phyloP scores from a whole-genome alignment of 1,284 basidiomycete species.

The Boletus semigastroideus region DNA sequence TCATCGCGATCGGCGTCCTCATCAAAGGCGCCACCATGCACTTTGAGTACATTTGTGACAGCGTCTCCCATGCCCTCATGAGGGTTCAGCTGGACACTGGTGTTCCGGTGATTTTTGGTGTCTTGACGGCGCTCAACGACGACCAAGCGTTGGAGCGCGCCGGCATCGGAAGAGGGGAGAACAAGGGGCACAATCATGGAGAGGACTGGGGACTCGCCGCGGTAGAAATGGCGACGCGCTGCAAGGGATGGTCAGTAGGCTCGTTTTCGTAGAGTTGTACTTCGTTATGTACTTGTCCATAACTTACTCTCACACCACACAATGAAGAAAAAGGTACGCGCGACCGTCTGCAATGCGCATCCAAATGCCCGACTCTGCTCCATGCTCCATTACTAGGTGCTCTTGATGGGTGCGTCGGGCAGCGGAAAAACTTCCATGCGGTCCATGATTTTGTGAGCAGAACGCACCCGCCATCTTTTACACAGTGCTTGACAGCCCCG shows the following conservation, averaged over 20 bases:
- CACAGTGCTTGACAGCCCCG: not conserved
- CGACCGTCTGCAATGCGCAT: not conserved
- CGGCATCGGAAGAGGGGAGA: conserved; percentile 67
- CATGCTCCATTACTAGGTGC: conserved; percentile 58
- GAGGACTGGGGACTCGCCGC: conserved; percentile 96
- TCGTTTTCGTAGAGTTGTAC: conserved; percentile 45
- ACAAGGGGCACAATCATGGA: conserved; percentile 89
- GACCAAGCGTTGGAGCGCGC: conserved; percentile 94
- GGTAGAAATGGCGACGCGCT: conserved; percentile 85
- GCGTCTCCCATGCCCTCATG: conserved; percentile 93
- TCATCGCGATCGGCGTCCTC: conserved; percentile 95
- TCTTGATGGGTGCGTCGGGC: conserved; percentile 93
- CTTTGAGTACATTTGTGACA: conserved; percentile 97
- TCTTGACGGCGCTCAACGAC: conserved; percentile 90
- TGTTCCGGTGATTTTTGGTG: conserved; percentile 95
- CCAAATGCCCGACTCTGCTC: not conserved
- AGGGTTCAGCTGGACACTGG: conserved; percentile 89
- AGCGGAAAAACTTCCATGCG: conserved; percentile 96
- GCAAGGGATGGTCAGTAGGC: conserved; percentile 74
- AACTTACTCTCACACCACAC: not conserved
- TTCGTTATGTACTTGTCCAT: too few species aligned
- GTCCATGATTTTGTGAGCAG: conserved; percentile 92
- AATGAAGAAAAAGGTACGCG: conserved; percentile 48
- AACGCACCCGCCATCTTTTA: not conserved
- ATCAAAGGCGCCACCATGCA: conserved; percentile 99